Evolutionary conservation across 2,329 filamentous ascomycete genomes (phyloP).

Genomic region (Bimuria novae-zelandiae): DNA sequence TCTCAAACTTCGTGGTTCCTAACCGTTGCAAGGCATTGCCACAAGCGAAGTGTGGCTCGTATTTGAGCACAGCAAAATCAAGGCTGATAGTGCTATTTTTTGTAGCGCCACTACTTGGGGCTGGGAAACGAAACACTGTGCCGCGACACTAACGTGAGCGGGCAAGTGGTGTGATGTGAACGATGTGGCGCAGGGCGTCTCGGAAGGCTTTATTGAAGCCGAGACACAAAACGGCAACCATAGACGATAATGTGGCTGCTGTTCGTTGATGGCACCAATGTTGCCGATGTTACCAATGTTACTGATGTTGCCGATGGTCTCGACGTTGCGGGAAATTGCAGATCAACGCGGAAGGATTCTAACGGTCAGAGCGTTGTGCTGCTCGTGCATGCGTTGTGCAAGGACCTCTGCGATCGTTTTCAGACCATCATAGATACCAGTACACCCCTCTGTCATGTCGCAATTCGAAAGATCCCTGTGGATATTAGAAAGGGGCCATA

Average conservation of each 20-base stretch:
- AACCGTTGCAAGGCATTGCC: background rate
- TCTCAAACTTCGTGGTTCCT: too few relatives aligned
- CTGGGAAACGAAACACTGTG: background rate
- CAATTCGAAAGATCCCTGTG: too few relatives aligned
- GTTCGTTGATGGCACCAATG: too few relatives aligned
- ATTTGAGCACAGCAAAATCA: background rate
- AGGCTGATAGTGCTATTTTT: constrained; percentile 2
- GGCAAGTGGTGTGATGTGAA: background rate
- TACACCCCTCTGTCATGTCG: too few relatives aligned
- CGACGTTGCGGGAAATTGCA: background rate
- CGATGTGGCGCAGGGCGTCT: background rate
- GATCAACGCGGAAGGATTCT: background rate
- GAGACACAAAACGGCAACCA: background rate
- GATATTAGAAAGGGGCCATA: too few relatives aligned
- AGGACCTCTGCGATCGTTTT: too few relatives aligned
- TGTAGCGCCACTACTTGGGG: background rate
- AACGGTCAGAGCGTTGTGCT: background rate
- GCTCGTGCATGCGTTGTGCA: too few relatives aligned
- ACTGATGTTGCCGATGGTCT: too few relatives aligned
- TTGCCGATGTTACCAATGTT: too few relatives aligned
- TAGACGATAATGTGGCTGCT: background rate
- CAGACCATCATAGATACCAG: too few relatives aligned
- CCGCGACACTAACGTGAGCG: background rate
- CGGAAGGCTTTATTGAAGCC: background rate
- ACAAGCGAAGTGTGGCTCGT: constrained; percentile 3